These are phyloP conservation scores for Effrenium voratum DNA, from an alignment of 73 alveolate genomes.

Conservation along the genomic window DNA sequence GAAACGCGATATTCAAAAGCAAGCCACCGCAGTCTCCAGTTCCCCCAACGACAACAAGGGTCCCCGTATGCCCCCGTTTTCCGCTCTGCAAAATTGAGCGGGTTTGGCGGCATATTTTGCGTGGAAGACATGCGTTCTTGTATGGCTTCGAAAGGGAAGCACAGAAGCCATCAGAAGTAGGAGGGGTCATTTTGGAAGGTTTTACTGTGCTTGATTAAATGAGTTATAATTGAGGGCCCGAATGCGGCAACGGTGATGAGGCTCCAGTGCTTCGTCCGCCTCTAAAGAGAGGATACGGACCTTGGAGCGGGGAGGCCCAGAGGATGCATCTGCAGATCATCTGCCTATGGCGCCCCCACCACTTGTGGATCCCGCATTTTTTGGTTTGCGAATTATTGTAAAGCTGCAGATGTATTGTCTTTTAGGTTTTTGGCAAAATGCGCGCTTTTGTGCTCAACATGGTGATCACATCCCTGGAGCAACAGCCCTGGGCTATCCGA, in stretches of 20 bases:
- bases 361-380: neutral
- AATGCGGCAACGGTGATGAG: neutral
- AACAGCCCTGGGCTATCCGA: no score
- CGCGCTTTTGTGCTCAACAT: neutral
- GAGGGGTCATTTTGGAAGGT: neutral
- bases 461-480: neutral
- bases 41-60: no score
- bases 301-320: constrained; percentile 40
- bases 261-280: constrained; percentile 49
- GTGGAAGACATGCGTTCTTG: no score
- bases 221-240: neutral
- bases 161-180: no score
- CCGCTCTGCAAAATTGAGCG: no score
- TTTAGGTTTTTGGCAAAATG: neutral
- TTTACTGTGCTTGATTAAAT: neutral
- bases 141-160: no score
- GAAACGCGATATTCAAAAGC: no score
- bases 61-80: no score
- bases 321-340: neutral
- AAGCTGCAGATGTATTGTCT: neutral
- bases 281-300: constrained; percentile 87
- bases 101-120: no score
- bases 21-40: no score
- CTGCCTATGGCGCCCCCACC: no score
- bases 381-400: neutral